Evolutionary conservation across 192 early-diverging fungal species (phyloP).

Genomic region (Backusella luteola): DNA sequence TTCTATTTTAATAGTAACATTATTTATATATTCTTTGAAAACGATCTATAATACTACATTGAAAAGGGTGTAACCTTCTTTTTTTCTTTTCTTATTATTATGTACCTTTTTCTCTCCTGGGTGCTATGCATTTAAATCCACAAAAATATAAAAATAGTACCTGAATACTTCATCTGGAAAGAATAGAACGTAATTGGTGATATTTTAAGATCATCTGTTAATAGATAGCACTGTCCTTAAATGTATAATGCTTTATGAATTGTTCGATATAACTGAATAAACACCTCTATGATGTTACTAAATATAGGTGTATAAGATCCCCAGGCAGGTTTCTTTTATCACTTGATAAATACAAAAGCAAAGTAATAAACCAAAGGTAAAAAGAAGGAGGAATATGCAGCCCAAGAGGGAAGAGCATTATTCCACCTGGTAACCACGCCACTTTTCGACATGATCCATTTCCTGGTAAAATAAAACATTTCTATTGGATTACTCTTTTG

Average conservation of each 20-base stretch:
- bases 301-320: neutral
- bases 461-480: neutral
- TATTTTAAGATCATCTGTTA: neutral
- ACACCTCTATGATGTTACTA: neutral
- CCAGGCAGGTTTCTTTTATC: neutral
- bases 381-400: neutral
- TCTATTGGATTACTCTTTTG: neutral
- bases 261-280: neutral
- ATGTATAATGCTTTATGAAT: neutral
- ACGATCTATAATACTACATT: neutral
- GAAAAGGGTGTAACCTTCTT: neutral
- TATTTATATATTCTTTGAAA: neutral
- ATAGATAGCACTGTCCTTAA: neutral
- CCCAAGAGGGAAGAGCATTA: neutral
- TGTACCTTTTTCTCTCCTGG: neutral
- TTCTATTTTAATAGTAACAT: neutral
- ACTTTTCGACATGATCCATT: neutral
- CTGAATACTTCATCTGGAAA: neutral
- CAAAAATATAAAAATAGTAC: neutral
- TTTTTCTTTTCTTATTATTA: neutral
- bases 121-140: neutral
- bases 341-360: neutral
- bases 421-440: neutral
- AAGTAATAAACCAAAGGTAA: neutral
- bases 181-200: neutral